Conservation (phyloP, 176 grass and related monocot species). For the Thinopyrum elongatum region DNA sequence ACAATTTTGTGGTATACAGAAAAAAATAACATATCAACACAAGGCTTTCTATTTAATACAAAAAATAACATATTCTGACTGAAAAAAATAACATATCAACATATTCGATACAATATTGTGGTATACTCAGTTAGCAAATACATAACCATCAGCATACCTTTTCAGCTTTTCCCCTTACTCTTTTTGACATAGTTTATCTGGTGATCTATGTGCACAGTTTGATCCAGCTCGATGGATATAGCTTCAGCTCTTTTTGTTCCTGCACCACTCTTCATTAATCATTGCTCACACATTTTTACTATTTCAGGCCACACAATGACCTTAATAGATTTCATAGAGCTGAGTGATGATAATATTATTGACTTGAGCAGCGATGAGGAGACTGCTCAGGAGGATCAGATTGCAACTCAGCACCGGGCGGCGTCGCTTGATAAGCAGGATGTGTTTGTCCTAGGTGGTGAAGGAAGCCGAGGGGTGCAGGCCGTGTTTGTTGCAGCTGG, state of each 20-base stretch:
- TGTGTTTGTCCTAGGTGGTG: background rate
- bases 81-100: too few relatives aligned
- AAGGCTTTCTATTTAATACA: background rate
- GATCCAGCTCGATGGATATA: conserved; percentile 32
- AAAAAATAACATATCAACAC: too few relatives aligned
- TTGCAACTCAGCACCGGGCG: background rate
- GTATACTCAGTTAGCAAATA: background rate
- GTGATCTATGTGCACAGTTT: conserved; percentile 42
- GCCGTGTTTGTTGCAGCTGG: background rate
- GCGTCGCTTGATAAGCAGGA: background rate
- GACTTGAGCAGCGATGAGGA: background rate
- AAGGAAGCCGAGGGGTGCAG: background rate
- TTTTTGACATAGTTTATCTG: conserved; percentile 18
- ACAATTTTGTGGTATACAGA: background rate
- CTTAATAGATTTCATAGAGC: background rate
- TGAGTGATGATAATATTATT: background rate
- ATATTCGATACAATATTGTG: too few relatives aligned
- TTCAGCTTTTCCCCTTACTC: background rate
- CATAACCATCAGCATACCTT: background rate
- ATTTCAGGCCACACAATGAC: background rate
- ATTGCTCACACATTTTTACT: background rate
- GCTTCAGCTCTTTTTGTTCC: background rate
- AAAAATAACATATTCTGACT: too few relatives aligned
- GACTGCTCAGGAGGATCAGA: background rate
- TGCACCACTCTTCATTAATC: background rate